These are phyloP conservation scores for Neospora caninum DNA, from an alignment of 169 alveolate genomes.

Conservation along the genomic window DNA sequence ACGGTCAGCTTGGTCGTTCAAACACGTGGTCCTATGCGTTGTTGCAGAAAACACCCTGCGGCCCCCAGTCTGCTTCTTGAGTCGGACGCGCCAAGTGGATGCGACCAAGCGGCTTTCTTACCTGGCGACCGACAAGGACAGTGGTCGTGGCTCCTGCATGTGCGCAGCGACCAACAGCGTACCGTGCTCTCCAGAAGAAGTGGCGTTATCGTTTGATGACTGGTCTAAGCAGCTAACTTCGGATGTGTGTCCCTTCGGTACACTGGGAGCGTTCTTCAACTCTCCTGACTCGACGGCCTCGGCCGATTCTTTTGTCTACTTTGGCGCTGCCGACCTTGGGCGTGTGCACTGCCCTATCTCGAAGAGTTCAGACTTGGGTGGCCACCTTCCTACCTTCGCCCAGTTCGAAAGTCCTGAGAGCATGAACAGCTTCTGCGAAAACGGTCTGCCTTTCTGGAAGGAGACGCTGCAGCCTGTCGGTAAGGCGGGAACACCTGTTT, in stretches of 20 bases:
- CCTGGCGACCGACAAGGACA: not conserved
- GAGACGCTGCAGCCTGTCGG: not conserved
- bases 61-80: conserved; percentile 20
- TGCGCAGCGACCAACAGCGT: conserved; percentile 8
- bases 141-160: conserved; percentile 8
- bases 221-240: not conserved
- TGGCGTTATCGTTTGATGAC: not conserved
- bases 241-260: not conserved
- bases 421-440: conserved; percentile 27
- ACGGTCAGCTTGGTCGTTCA: too few relatives aligned
- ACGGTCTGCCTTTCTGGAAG: conserved; percentile 17
- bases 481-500: not conserved
- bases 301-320: conserved; percentile 32
- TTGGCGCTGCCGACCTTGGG: not conserved
- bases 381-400: not conserved
- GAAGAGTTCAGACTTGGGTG: not conserved
- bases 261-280: not conserved
- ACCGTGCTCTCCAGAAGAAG: conserved; percentile 27
- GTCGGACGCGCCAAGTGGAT: conserved; percentile 7
- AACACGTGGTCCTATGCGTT: not conserved
- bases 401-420: not conserved
- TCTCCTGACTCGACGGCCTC: not conserved
- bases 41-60: not conserved
- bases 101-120: not conserved
- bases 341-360: conserved; percentile 40